Conservation (phyloP, 768 basidiomycete species). For the Cystobasidium tubakii region DNA sequence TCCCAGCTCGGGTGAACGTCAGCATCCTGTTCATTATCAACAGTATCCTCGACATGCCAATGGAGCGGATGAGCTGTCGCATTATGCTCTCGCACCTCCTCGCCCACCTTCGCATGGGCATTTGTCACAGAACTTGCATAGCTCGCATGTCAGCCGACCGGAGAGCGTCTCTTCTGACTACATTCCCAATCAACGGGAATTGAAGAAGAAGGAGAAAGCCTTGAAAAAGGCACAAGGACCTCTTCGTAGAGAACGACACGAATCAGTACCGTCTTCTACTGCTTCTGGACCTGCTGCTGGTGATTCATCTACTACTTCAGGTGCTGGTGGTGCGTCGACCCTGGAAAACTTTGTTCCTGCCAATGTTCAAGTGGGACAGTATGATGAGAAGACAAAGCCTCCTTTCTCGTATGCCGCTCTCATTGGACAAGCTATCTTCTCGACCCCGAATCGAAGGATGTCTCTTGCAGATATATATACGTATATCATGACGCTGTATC, state of each 20-base stretch:
- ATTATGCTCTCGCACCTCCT: constrained; percentile 7
- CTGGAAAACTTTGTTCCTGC: constrained; percentile 20
- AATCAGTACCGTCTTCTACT: constrained; percentile 1
- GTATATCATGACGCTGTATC: constrained; percentile 89
- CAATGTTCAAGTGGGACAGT: constrained; percentile 22
- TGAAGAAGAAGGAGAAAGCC: constrained; percentile 9
- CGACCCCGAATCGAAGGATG: constrained; percentile 72
- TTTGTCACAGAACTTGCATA: not conserved
- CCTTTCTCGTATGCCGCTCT: constrained; percentile 87
- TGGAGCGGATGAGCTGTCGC: not conserved
- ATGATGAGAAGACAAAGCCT: constrained; percentile 59
- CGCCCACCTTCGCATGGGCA: constrained; percentile 1
- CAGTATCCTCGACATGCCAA: not conserved
- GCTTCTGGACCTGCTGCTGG: not conserved
- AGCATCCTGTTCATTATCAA: not conserved
- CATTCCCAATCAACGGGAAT: constrained; percentile 1
- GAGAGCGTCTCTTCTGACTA: constrained; percentile 2
- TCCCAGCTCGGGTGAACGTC: not conserved
- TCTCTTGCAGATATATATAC: constrained; percentile 94
- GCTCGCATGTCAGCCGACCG: not conserved
- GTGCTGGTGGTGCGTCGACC: not conserved
- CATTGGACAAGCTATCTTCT: constrained; percentile 87
- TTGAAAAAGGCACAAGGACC: constrained; percentile 8
- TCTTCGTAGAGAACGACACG: not conserved
- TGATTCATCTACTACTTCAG: not conserved